phyloP scores from a whole-genome alignment of 345 rosid genomes.

The Eucalyptus sp. region DNA sequence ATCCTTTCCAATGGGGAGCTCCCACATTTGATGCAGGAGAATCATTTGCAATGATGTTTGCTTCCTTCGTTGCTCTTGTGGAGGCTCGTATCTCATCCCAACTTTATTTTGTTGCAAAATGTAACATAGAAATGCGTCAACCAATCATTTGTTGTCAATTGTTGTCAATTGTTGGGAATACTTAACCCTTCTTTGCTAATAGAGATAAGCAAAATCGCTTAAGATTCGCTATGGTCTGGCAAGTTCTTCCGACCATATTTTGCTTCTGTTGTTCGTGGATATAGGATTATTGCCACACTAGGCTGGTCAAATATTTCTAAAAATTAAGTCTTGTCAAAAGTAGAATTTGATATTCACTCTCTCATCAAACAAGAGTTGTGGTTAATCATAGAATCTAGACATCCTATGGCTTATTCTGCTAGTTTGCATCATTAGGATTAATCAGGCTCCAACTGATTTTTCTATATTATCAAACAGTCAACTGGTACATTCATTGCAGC shows the following conservation, averaged over 20 bases:
- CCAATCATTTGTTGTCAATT: background rate
- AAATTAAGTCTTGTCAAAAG: background rate
- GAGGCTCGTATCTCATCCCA: constrained; percentile 37
- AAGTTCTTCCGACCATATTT: background rate
- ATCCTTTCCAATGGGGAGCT: constrained; percentile 99
- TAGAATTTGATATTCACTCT: background rate
- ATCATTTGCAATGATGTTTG: constrained; percentile 92
- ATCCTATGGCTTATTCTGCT: background rate
- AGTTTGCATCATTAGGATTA: background rate
- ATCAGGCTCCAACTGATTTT: background rate
- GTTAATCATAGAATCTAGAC: background rate
- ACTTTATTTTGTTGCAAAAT: background rate
- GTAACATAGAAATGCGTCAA: background rate
- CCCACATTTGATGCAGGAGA: constrained; percentile 97
- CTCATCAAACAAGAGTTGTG: background rate
- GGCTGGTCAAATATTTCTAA: background rate
- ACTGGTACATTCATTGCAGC: constrained; percentile 83
- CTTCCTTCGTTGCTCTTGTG: constrained; percentile 82
- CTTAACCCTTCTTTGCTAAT: background rate
- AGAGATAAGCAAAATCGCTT: background rate
- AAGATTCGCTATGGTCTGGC: background rate
- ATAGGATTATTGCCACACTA: background rate
- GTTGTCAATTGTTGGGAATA: background rate
- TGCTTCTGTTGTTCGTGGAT: background rate
- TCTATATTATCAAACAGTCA: constrained; percentile 39